Evolutionary conservation across 163 green algal species (phyloP).

Genomic region (Volvox carteri): DNA sequence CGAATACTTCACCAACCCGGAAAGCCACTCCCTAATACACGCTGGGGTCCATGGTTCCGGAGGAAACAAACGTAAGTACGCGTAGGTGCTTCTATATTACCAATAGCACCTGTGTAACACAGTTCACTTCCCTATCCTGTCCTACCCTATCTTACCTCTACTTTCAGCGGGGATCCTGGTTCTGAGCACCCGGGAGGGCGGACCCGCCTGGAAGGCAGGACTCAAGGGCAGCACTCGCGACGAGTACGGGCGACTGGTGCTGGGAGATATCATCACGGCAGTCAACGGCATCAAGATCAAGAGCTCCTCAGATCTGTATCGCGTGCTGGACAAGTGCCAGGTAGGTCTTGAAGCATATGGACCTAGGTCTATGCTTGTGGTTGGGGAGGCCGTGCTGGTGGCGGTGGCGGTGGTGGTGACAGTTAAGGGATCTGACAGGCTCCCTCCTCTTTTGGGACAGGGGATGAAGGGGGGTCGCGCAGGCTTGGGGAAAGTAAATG

Average conservation of each 20-base stretch:
- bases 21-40: no score
- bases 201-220: slow-evolving; percentile 82
- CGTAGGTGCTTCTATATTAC: no score
- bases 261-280: slow-evolving; percentile 94
- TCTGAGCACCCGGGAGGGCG: slow-evolving; percentile 83
- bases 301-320: slow-evolving; percentile 91
- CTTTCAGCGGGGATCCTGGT: slow-evolving; percentile 91
- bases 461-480: no score
- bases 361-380: background rate
- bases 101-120: no score
- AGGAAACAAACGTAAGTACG: no score
- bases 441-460: no score
- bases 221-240: slow-evolving; percentile 91
- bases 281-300: slow-evolving; percentile 81
- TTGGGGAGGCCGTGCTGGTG: no score
- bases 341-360: background rate
- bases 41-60: no score
- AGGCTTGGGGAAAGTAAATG: no score
- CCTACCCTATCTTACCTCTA: background rate
- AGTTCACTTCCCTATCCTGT: background rate
- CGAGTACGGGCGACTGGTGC: slow-evolving; percentile 89
- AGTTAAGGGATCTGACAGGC: no score
- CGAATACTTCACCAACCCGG: no score
- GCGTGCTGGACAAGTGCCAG: slow-evolving; percentile 85
- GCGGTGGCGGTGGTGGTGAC: no score